A percentile compares a stretch with the other conserved stretches of the same genome.
These are phyloP conservation scores for Vachellia collinsii DNA, from an alignment of 306 rosid genomes.

Conservation along the genomic window DNA sequence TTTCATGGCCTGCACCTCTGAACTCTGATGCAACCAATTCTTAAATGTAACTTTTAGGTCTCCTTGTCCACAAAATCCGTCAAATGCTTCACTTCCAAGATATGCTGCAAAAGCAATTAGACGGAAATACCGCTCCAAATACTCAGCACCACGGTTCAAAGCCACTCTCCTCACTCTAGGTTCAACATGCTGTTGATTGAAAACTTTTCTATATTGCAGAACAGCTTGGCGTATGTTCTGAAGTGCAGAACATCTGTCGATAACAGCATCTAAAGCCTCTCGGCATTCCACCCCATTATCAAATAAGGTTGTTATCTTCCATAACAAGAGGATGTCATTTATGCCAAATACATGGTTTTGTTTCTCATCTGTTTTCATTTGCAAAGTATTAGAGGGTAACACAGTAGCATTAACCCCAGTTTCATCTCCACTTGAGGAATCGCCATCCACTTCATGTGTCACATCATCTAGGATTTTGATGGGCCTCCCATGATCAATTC, in stretches of 20 bases:
- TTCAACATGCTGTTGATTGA: constrained; percentile 87
- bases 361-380: constrained; percentile 49
- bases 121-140: constrained; percentile 87
- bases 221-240: constrained; percentile 94
- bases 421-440: constrained; percentile 77
- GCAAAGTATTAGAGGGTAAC: constrained; percentile 42
- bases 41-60: constrained; percentile 73
- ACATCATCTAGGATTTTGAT: constrained; percentile 64
- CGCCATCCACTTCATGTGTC: constrained; percentile 57
- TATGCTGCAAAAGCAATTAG: constrained; percentile 94
- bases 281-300: constrained; percentile 90
- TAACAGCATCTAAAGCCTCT: constrained; percentile 86
- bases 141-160: constrained; percentile 86
- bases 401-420: constrained; percentile 45
- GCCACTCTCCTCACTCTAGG: constrained; percentile 93
- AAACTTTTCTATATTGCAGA: constrained; percentile 71
- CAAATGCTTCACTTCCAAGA: constrained; percentile 93
- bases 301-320: constrained; percentile 87
- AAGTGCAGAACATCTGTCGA: constrained; percentile 89
- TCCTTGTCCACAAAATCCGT: constrained; percentile 80
- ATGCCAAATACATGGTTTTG: constrained; percentile 76
- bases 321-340: constrained; percentile 83
- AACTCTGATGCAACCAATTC: constrained; percentile 83
- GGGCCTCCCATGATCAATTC: constrained; percentile 83
- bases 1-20: constrained; percentile 92